Evolutionary conservation across 148 eudicot genomes (phyloP).

Genomic region (Amaranthus palmeri): DNA sequence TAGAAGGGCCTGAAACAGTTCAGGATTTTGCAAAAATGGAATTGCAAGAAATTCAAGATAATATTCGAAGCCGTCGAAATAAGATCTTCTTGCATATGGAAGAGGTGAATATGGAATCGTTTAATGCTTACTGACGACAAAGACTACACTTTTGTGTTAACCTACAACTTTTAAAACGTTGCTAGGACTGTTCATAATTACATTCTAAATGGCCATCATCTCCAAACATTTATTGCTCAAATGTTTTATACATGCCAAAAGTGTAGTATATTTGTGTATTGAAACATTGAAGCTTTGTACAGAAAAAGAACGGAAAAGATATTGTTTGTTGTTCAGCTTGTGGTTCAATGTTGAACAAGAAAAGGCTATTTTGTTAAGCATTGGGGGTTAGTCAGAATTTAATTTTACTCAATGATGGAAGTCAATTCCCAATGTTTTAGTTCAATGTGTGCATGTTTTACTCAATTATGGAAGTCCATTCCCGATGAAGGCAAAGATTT

Average conservation of each 20-base stretch:
- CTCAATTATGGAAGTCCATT: too few species aligned
- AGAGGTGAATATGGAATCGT: constrained; percentile 48
- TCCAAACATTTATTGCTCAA: neutral
- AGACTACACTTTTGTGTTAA: neutral
- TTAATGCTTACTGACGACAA: neutral
- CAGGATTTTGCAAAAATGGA: constrained; percentile 89
- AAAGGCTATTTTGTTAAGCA: neutral
- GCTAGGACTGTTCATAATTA: neutral
- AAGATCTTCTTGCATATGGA: constrained; percentile 95
- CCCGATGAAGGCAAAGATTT: neutral
- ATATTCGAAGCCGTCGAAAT: constrained; percentile 78
- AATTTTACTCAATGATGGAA: too few species aligned
- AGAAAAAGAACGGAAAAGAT: neutral
- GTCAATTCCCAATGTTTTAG: too few species aligned
- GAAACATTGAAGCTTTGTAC: neutral
- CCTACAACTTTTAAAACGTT: neutral
- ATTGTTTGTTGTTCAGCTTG: neutral
- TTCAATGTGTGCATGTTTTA: too few species aligned
- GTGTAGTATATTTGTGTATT: neutral
- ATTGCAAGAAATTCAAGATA: constrained; percentile 77
- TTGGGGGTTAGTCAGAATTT: too few species aligned
- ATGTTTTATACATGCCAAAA: neutral
- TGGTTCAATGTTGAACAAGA: neutral
- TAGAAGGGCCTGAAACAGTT: constrained; percentile 98
- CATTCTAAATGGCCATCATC: neutral